Conservation (phyloP, 441 rosid species). For the Sinapis alba region DNA sequence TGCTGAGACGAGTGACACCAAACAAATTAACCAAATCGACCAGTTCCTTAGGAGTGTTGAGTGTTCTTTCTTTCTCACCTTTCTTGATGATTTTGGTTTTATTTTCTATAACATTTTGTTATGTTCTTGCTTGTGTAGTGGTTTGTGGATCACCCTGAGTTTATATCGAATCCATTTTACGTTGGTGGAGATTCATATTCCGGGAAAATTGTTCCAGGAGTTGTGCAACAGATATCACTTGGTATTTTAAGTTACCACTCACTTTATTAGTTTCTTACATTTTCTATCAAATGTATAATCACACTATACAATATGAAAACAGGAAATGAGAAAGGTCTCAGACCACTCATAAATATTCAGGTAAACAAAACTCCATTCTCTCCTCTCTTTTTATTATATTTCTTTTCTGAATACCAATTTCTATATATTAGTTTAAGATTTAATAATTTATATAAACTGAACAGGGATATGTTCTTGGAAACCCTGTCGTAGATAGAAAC, state of each 20-base stretch:
- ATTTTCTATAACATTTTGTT: not conserved
- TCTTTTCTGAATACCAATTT: not conserved
- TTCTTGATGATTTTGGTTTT: no score
- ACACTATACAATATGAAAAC: conserved; percentile 24
- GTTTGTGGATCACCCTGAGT: conserved; percentile 58
- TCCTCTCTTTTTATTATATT: no score
- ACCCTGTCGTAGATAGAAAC: conserved; percentile 31
- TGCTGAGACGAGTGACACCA: conserved; percentile 47
- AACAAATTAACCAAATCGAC: conserved; percentile 46
- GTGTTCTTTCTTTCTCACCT: no score
- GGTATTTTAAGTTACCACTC: conserved; percentile 41
- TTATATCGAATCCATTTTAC: conserved; percentile 53
- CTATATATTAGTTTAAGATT: not conserved
- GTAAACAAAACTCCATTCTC: conserved; percentile 28
- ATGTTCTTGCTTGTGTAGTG: conserved; percentile 53
- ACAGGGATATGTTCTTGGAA: conserved; percentile 76
- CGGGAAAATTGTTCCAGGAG: conserved; percentile 56
- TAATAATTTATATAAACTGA: conserved; percentile 9
- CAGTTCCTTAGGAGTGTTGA: conserved; percentile 59
- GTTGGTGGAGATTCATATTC: conserved; percentile 82
- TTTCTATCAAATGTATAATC: not conserved
- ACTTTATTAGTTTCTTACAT: conserved; percentile 8
- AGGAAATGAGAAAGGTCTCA: conserved; percentile 57
- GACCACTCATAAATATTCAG: conserved; percentile 58
- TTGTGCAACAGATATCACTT: conserved; percentile 49